Base-by-base conservation (phyloP, 805 yeast species). In the Lipomyces sp. region DNA sequence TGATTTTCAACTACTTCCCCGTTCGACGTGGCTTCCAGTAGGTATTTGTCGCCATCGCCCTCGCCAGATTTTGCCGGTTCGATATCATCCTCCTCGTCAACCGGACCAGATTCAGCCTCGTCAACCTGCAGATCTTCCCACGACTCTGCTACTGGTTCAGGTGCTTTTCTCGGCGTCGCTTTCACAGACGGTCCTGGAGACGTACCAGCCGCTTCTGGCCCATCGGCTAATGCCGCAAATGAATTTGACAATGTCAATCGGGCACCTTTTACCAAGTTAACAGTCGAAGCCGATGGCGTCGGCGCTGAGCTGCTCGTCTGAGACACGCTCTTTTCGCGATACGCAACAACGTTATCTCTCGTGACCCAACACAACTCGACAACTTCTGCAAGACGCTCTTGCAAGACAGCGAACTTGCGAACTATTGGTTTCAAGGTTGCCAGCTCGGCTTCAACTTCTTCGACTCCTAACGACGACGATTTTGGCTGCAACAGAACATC, bases 91-190 rank as follows among this genome's bases (percentile, higher is more conserved):
- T 5, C 29, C 30, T 51, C 34, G 5, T 32, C n/a, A 10, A 11
- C 11, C 54, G 24, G 13, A 3, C 13, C 54, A 29, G 30, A 13
- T 51, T 33, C 69, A 18, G 30, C 63, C 7, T 57, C 62, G 2
- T 66, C 66, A n/a, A 54, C 69, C n/a, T 62, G 61, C 37, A 68
- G 29, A n/a, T 66, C 70, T 50, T 68, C 71, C 71, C 71, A 68
- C 10, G 71, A 68, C 13, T 63, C 63, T 5, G 63, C 71, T 4
- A 68, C 55, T 1, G 70, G 67, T 37, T 64, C 67, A 29, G 60
- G 24, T 53, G 51, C 57, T 8, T 59, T 13, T 33, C 50, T 57
- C 53, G 35, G 18, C 56, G n/a, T 11, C 29, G 29, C 34, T 42
- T 59, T 42, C 33, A 10, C 56, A 29, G 54, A 18, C 1, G 34